Evolutionary conservation across 805 yeast species (phyloP).

Genomic region (Yamadazyma scolyti): DNA sequence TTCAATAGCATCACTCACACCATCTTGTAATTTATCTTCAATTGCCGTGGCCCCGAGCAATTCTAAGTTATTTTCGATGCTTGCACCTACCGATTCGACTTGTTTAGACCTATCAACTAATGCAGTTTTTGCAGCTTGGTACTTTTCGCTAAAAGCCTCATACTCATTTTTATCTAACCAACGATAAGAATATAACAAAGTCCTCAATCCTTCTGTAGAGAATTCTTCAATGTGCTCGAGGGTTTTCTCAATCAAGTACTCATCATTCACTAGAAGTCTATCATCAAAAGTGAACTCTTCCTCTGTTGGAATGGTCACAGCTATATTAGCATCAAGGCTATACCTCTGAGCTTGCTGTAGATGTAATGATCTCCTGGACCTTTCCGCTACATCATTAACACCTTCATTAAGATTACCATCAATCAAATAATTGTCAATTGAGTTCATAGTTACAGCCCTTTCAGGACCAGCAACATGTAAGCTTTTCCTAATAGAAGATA

Average conservation of each 20-base stretch:
- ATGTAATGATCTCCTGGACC: constrained; percentile 57
- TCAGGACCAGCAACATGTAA: constrained; percentile 15
- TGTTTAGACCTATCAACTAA: constrained; percentile 60
- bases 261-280: constrained; percentile 62
- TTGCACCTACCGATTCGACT: constrained; percentile 69
- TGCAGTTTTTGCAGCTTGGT: constrained; percentile 74
- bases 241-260: constrained; percentile 75
- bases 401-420: constrained; percentile 46
- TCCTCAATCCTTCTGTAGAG: constrained; percentile 91
- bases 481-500: constrained; percentile 28
- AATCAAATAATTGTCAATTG: constrained; percentile 50
- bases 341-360: constrained; percentile 57
- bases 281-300: constrained; percentile 38
- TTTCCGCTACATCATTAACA: constrained; percentile 49
- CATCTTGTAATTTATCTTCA: constrained; percentile 93
- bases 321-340: constrained; percentile 21
- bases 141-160: constrained; percentile 61
- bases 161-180: constrained; percentile 64
- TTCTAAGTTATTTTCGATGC: constrained; percentile 64
- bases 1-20: constrained; percentile 95
- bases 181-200: constrained; percentile 76
- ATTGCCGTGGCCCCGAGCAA: constrained; percentile 93
- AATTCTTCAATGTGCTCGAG: constrained; percentile 89
- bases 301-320: background rate
- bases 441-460: constrained; percentile 19